A percentile compares a stretch with the other conserved stretches of the same genome.
These are phyloP conservation scores for Otatea glauca DNA, from an alignment of 176 grass and related monocot species.

Conservation along the genomic window DNA sequence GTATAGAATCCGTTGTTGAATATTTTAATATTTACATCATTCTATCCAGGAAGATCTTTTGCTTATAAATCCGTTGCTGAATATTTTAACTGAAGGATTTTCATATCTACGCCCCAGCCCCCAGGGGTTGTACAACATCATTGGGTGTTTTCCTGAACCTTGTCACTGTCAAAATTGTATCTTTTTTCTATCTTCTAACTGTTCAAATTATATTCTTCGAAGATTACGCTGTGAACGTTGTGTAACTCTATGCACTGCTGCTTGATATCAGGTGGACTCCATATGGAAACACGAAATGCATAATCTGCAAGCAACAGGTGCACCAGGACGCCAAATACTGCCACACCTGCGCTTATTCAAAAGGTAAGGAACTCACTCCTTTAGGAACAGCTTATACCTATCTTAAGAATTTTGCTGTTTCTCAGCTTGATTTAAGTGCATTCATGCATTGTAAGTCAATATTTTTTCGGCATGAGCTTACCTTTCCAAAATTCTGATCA, in stretches of 20 bases:
- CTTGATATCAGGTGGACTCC: slow-evolving; percentile 80
- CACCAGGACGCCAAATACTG: slow-evolving; percentile 98
- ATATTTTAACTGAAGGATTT: too few species aligned
- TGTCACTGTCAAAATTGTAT: neutral
- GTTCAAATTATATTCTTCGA: neutral
- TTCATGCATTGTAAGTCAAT: neutral
- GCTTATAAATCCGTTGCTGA: neutral
- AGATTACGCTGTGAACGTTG: neutral
- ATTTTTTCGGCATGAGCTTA: neutral
- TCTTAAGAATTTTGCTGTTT: neutral
- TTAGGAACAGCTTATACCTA: neutral
- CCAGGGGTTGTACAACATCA: neutral
- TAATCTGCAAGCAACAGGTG: slow-evolving; percentile 97
- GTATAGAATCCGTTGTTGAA: too few species aligned
- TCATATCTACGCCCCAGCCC: neutral
- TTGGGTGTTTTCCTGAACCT: neutral
- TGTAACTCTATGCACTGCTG: slow-evolving; percentile 15
- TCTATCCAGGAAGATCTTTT: too few species aligned
- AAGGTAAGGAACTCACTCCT: slow-evolving; percentile 57
- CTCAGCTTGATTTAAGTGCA: slow-evolving; percentile 1
- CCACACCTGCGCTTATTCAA: slow-evolving; percentile 97
- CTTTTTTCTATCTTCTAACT: neutral
- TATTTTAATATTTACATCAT: too few species aligned
- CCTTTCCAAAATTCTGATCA: slow-evolving; percentile 17
- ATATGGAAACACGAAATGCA: slow-evolving; percentile 88